These are phyloP conservation scores for Chalaropsis ovoidea DNA, from an alignment of 2,329 filamentous ascomycete genomes.

Conservation along the genomic window DNA sequence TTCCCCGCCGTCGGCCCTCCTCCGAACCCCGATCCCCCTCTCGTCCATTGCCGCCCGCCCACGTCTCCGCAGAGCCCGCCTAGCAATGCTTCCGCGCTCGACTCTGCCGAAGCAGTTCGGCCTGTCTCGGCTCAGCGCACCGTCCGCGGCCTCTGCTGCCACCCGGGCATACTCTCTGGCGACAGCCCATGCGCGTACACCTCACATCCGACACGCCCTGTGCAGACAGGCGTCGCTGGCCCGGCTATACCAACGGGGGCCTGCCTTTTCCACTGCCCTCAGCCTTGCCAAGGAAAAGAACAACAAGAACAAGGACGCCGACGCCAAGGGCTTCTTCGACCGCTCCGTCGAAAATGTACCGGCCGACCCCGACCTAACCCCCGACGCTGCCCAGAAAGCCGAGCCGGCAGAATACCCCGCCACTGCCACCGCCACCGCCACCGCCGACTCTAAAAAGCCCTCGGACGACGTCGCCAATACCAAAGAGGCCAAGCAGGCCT, in stretches of 20 bases:
- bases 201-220: conserved; percentile 20
- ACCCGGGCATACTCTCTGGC: conserved; percentile 19
- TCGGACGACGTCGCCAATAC: not conserved
- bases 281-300: conserved; percentile 24
- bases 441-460: conserved; percentile 9
- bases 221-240: conserved; percentile 18
- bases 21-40: not conserved
- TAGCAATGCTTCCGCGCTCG: conserved; percentile 24
- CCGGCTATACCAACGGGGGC: conserved; percentile 20
- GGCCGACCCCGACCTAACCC: conserved; percentile 41
- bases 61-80: not conserved
- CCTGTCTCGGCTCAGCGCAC: conserved; percentile 19
- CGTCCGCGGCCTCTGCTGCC: conserved; percentile 10
- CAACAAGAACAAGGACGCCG: conserved; percentile 34
- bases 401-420: conserved; percentile 9
- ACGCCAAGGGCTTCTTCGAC: conserved; percentile 41
- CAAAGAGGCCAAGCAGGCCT: conserved; percentile 18
- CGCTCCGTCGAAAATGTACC: conserved; percentile 41
- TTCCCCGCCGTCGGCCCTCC: not conserved
- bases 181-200: conserved; percentile 14
- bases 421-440: not conserved
- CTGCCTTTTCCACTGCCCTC: conserved; percentile 22
- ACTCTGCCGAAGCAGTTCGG: conserved; percentile 21
- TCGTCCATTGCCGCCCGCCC: not conserved
- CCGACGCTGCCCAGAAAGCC: conserved; percentile 28